Evolutionary conservation across 805 yeast genomes (phyloP), one percentile per base, ranked within the genome.

Genomic region (Komagataella populi): DNA sequence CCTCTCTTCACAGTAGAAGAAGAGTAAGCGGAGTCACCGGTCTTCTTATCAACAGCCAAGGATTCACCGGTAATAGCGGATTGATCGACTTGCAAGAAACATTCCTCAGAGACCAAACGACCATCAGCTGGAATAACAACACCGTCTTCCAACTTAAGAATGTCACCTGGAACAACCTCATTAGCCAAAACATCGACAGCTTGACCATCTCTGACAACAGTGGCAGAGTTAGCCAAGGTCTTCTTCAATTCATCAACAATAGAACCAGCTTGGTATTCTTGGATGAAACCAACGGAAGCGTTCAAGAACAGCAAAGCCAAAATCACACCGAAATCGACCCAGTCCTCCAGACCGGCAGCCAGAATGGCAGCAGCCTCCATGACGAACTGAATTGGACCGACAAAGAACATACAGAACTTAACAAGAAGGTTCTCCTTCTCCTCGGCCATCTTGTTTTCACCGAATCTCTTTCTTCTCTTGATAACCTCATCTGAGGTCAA

Each of bases 271-370:
- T 89, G 96, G 84, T 74, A 90, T 74, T 89, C 97, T 77, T 89
- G 97, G 61, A 87, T 77, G 83, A 89, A 89, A 80, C 97, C 97
- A 70, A 89, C 96, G 63, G 74, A 73, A 58, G 96, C 96, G 73
- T 89, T 89, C 68, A 89, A 80, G 70, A 83, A 61, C 63, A 89
- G 77, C 62, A 89, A 74, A 73, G 84, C 96, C 71, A 87, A 81
- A 68, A 89, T 89, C 69, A 89, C 97, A 81, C 97, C 96, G 77
- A 89, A 89, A 80, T 89, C 96, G 66, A 89, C 96, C 96, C 96
- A 89, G 76, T 90, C 96, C 75, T 87, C 87, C 63, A 87, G 78
- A 83, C 96, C 96, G 59, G 95, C 96, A 66, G 96, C 96, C 70
- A 87, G 76, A 58, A 87, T 79, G 62, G 96, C 96, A 65, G 96